Evolutionary conservation across 768 basidiomycete genomes (phyloP), one percentile per base, ranked within the genome.

Genomic region (Candolleomyces efflorescens): DNA sequence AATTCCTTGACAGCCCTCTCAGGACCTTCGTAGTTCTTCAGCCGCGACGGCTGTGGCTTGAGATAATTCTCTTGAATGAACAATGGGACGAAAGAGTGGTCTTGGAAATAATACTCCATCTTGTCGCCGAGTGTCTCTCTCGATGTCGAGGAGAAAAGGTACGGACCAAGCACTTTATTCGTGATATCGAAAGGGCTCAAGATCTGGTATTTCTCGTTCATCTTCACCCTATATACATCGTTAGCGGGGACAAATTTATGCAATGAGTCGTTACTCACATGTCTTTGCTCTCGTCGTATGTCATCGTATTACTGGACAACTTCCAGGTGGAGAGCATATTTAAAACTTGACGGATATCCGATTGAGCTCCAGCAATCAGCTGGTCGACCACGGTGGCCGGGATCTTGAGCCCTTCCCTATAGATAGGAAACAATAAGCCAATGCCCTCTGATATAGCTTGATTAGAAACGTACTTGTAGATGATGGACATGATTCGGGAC

Each of bases 281-380:
- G n/a, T 78, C 71, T 69, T 98, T 97, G 55, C 94, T 84, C 65
- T 97, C 86, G 62, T 98, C 95, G 68, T 92, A 98, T 63, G 86
- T 81, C 88, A 99, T 92, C 2, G 82, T 78, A 55, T 79, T 70
- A 60, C 77, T 87, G 9, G 89, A 89, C n/a, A 98, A 72, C 65
- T 88, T 94, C 92, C 94, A 98, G 0, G 96, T 98, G 4, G 97
- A 96, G 12, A 99, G 77, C 94, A 99, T 98, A 69, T 98, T 98
- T 59, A 99, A 74, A 18, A 98, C 92, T 69, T 96, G 96, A 3
- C 97, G 90, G 58, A 99, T 96, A 71, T 99, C 97, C 1, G 95
- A 96, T 64, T 97, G 92, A 2, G 94, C 81, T 4, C 96, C 91
- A 1, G 75, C 71, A 56, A 98, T 83, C 32, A 99, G 87, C 69